Percentiles rank a stretch among this genome's conserved stretches.
Evolutionary conservation across 2,329 filamentous ascomycete species (phyloP).

Genomic region (Colletotrichum sp.): DNA sequence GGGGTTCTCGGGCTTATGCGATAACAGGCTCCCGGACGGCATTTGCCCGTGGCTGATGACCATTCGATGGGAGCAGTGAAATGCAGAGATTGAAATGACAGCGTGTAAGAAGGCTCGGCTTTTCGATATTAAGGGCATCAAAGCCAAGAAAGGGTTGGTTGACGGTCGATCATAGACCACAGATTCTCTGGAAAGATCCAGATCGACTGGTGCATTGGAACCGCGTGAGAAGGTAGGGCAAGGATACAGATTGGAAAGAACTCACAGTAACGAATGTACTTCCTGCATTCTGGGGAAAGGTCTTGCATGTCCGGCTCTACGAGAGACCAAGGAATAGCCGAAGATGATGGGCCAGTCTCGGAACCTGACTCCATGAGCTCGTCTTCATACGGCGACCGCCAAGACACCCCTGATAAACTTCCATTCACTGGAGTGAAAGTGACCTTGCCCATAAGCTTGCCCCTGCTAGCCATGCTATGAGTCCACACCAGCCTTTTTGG

Average conservation of each 20-base stretch:
- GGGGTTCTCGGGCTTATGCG: too few relatives aligned
- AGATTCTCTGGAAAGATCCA: slow-evolving; percentile 14
- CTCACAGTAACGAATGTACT: slow-evolving; percentile 17
- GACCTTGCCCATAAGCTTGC: slow-evolving; percentile 1
- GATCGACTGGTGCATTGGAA: background rate
- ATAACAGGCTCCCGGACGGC: background rate
- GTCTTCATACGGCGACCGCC: background rate
- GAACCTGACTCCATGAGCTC: background rate
- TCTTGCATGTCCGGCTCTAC: slow-evolving; percentile 2
- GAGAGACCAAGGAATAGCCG: background rate
- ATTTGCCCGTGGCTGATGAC: background rate
- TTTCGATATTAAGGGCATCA: slow-evolving; percentile 5
- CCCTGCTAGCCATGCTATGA: slow-evolving; percentile 12
- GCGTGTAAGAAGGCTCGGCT: slow-evolving; percentile 3
- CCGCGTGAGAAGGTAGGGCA: background rate
- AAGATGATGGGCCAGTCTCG: background rate
- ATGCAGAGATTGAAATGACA: slow-evolving; percentile 10
- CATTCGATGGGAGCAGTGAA: slow-evolving; percentile 10
- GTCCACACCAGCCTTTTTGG: slow-evolving; percentile 12
- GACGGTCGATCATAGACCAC: slow-evolving; percentile 14
- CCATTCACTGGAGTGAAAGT: background rate
- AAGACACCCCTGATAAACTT: background rate
- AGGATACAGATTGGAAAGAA: background rate
- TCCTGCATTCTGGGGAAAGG: background rate
- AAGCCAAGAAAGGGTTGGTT: slow-evolving; percentile 9